A percentile compares a stretch with the other conserved stretches of the same genome.
Conservation (phyloP, 225 moss, liverwort and hornwort species). For the Polytrichum commune region DNA sequence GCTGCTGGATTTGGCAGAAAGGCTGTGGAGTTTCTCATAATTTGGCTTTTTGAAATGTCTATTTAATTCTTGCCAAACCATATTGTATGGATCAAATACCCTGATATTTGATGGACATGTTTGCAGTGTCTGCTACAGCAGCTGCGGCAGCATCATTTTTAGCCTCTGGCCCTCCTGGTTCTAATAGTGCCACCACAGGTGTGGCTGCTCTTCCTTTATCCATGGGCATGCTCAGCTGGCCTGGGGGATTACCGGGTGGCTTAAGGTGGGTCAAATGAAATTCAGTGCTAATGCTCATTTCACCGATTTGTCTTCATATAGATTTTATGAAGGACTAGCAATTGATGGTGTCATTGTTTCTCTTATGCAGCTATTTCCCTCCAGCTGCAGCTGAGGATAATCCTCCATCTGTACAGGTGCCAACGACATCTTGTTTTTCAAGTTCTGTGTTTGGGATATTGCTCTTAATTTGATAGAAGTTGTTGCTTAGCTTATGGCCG, state of each 20-base stretch:
- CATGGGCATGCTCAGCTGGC: constrained; percentile 69
- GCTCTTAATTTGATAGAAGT: neutral
- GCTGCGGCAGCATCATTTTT: constrained; percentile 25
- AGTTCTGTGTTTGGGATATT: neutral
- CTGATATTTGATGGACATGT: neutral
- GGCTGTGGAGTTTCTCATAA: neutral
- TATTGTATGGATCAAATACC: neutral
- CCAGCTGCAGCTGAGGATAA: constrained; percentile 54
- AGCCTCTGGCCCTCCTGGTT: constrained; percentile 23
- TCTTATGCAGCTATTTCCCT: constrained; percentile 8
- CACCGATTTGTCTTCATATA: neutral
- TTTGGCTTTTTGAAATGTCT: no score
- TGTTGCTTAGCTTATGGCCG: neutral
- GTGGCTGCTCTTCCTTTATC: constrained; percentile 57
- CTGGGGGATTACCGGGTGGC: constrained; percentile 12
- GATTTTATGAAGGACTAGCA: neutral
- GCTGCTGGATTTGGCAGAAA: neutral
- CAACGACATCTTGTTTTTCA: neutral
- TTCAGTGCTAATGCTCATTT: neutral
- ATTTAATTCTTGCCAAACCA: no score
- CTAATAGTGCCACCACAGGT: constrained; percentile 18
- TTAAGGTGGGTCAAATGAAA: neutral
- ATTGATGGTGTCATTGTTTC: neutral
- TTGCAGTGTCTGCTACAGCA: constrained; percentile 11
- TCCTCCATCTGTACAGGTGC: constrained; percentile 61